Base-by-base conservation (phyloP, 176 grass and related monocot genomes). In the Cocos nucifera region DNA sequence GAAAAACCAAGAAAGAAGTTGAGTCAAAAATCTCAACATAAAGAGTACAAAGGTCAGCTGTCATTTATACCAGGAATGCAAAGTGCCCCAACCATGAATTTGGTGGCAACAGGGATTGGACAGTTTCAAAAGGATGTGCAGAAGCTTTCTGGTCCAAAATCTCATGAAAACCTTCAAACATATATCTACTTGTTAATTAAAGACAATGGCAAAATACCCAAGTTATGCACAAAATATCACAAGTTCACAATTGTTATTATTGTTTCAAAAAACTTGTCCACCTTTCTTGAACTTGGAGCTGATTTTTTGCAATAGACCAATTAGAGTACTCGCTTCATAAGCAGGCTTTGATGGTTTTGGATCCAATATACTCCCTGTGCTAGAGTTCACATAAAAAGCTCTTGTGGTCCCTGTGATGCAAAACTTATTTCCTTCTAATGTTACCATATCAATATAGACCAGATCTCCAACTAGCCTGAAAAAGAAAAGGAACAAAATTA, bases 271-370 rank as follows among this genome's bases (percentile, higher is more conserved):
- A n/a, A 15, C 51, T 55, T 14, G 28, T 12, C n/a, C 26, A 98
- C 93, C 93, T 89, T 98, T 89, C 87, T 86, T 98, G 73, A 98
- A 98, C 50, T 92, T 92, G 64, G 81, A 62, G 21, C 93, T 98
- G 66, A 89, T 65, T 57, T 92, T 98, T 73, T 92, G 93, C 72
- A 98, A 62, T 62, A 98, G 49, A 19, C 84, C 84, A 53, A 92
- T 78, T 4, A 98, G 64, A 54, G 87, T 98, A 55, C 67, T 92
- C n/a, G 85, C 74, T 61, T 98, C 93, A 17, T 81, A 59, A 77
- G 71, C 72, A 30, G 81, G 70, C 85, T 92, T 98, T 50, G 74
- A 63, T 64, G 82, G 84, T 60, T 64, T 98, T 50, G 93, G 85
- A 64, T 98, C 93, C 56, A 98, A 73, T 73, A 75, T 74, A 55